Evolutionary conservation across 1,139 yeast species (phyloP), one percentile per base, ranked within the genome.

Genomic region (Yamadazyma taylorii): DNA sequence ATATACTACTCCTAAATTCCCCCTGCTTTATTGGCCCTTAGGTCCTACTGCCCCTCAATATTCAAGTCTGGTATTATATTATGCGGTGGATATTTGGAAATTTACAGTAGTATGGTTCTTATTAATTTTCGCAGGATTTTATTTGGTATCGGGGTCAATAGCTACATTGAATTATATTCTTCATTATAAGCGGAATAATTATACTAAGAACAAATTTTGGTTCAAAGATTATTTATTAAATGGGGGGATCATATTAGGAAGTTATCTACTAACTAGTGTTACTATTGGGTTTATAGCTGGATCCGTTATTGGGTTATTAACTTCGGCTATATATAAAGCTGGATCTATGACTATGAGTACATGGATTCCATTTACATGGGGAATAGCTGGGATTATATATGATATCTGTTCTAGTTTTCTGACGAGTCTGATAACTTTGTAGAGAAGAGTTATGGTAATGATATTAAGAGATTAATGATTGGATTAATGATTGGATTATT

Each of bases 291-390:
- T 84, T 35, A 58, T 81, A 4, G 68, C 82, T 4, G 96, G 96
- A 0, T 78, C 92, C 0, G 69, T 88, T 9, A 72, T 84, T 27
- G 97, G 97, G 0, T 64, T 89, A 11, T 59, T 79, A 17, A 40
- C 66, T 12, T 64, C 66, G 50, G 86, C 89, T 2, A 75, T 88
- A 4, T 89, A 89, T 60, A 69, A 75, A 38, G 82, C 96, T 0
- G 96, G 89, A 0, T 66, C 79, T 11, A 76, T 89, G 55, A 76
- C 85, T 17, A 85, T 90, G 92, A 83, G 95, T 21, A 85, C 96
- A 0, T 90, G 97, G 97, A 79, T 89, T 9, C 97, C 97, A 1
- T 72, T 89, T 49, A 76, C 84, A 35, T 86, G 92, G 80, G 92
- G 81, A 0, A 63, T 85, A 5, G 75, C 83, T 3, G 81, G 79